Conservation (phyloP, 192 early-diverging fungal species). For the Backusella psychrophila region DNA sequence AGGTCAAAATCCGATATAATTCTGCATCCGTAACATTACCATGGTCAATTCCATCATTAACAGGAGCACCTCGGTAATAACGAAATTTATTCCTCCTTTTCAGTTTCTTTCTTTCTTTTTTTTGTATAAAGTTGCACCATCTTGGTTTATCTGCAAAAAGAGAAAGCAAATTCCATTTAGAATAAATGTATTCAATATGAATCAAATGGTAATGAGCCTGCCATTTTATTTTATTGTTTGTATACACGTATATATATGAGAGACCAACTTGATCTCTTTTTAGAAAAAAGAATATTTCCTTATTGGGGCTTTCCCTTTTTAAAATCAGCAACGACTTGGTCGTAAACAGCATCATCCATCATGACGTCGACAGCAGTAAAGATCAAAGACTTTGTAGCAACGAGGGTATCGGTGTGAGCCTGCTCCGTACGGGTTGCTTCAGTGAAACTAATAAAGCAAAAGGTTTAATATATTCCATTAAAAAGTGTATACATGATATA, state of each 20-base stretch:
- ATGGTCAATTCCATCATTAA: not conserved
- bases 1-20: not conserved
- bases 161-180: too few species aligned
- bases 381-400: constrained; percentile 51
- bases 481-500: constrained; percentile 48
- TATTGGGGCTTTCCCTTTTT: constrained; percentile 20
- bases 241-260: not conserved
- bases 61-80: not conserved
- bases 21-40: not conserved
- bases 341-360: constrained; percentile 43
- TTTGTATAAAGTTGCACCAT: too few species aligned
- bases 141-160: too few species aligned
- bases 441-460: constrained; percentile 44
- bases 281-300: not conserved
- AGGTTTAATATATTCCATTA: too few species aligned
- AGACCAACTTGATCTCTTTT: not conserved
- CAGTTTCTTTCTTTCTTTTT: too few species aligned
- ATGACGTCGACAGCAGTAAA: constrained; percentile 46
- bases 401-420: constrained; percentile 57
- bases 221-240: not conserved
- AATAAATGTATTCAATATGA: not conserved
- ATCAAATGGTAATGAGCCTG: not conserved
- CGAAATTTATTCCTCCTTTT: not conserved
- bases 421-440: constrained; percentile 48
- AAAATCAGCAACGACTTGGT: constrained; percentile 40